Conservation (phyloP, 768 basidiomycete species). For the Pholiota molesta region DNA sequence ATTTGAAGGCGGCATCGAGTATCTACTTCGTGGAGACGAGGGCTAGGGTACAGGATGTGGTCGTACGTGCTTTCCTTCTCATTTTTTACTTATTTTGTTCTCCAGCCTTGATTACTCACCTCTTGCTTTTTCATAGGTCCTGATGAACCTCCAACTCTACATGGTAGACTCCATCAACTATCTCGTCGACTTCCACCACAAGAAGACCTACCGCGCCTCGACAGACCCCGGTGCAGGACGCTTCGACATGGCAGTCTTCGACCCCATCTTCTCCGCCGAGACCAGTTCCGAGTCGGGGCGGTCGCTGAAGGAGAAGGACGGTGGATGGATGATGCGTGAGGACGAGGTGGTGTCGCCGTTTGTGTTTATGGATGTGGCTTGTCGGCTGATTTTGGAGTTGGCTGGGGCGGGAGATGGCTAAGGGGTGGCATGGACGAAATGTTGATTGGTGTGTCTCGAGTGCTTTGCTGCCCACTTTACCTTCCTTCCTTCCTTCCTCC, state of each 20-base stretch:
- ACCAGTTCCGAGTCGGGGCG: slow-evolving; percentile 53
- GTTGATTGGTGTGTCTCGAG: neutral
- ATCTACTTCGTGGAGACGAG: slow-evolving; percentile 96
- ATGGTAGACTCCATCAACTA: slow-evolving; percentile 96
- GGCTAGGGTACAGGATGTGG: slow-evolving; percentile 86
- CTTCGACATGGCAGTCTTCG: slow-evolving; percentile 65
- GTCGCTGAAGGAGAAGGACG: slow-evolving; percentile 58
- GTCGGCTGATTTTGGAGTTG: slow-evolving; percentile 89
- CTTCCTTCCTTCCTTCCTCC: neutral
- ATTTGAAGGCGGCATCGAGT: slow-evolving; percentile 68
- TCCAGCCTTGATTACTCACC: slow-evolving; percentile 34
- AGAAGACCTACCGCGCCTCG: slow-evolving; percentile 86
- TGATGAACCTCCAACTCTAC: slow-evolving; percentile 98
- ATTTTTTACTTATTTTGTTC: too few relatives aligned
- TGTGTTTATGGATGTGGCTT: slow-evolving; percentile 96
- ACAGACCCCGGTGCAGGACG: slow-evolving; percentile 71
- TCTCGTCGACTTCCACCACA: slow-evolving; percentile 97
- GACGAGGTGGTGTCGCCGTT: slow-evolving; percentile 84
- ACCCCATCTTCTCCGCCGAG: slow-evolving; percentile 47
- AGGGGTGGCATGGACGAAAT: neutral
- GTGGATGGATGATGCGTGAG: slow-evolving; percentile 35
- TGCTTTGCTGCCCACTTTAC: neutral
- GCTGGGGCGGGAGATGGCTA: slow-evolving; percentile 58
- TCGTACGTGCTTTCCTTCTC: slow-evolving; percentile 63
- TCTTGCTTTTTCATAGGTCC: slow-evolving; percentile 53